Base-by-base conservation (phyloP, 2,329 filamentous ascomycete genomes). In the Onygena corvina region DNA sequence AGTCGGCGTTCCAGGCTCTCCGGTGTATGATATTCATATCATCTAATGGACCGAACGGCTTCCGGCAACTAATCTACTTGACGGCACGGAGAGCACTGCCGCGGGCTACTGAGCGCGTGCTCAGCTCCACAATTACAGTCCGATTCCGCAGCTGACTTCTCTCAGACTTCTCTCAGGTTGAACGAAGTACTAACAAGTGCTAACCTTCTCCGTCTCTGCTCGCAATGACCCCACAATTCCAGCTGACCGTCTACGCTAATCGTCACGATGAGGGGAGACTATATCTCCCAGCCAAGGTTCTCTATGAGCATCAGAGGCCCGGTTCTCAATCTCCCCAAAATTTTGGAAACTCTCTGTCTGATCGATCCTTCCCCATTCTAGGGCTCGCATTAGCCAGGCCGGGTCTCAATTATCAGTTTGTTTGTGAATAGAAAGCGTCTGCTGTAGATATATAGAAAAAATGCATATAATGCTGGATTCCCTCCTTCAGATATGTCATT, bases 221-320 rank as follows among this genome's bases (percentile, higher is more conserved):
- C 20, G 36, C 36, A 6, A 40, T 2, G 27, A 23, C 8, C 36
- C 14, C 8, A 9, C 21, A 12, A 11, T 23, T 40, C 36, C 36
- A 40, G 36, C 36, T 40, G 36, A 40, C 36, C 36, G 4, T 21
- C 11, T 21, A 21, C n/a, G 11, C 18, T 23, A 7, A 21, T 11
- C 11, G 16, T 40, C 36, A 40, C n/a, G 25, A 23, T 40, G 36
- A 40, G 36, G 36, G 36, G 36, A n/a, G 25, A n/a, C n/a, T n/a
- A 29, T 29, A 23, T 9, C 36, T n/a, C 6, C 18, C 9, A 40
- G 18, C 36, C 18, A 40, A 40, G 36, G 36, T 18, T 29, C 27
- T 5, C 27, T 29, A 29, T 29, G 27, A 29, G 20, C 6, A 40
- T 40, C 36, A 18, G 14, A 18, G 20, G 36, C n/a, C 36, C 18